phyloP scores from a whole-genome alignment of 2,329 filamentous ascomycete species.

The Talaromyces islandicus region DNA sequence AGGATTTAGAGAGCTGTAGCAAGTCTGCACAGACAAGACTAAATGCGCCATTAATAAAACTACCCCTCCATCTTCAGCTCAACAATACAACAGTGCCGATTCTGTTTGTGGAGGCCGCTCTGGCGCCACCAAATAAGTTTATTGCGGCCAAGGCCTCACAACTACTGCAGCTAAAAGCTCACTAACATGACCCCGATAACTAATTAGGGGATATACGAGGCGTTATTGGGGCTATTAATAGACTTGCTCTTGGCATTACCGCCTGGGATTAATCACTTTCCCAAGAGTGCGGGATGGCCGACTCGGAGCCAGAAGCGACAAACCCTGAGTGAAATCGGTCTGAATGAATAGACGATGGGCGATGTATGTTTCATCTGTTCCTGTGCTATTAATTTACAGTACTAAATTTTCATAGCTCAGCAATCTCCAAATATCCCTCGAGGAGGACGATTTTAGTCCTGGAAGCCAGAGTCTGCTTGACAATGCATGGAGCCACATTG shows the following conservation, averaged over 20 bases:
- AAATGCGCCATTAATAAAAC: neutral
- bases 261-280: no score
- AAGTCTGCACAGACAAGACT: neutral
- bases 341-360: no score
- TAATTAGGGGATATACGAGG: no score
- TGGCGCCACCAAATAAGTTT: slow-evolving; percentile 19
- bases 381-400: neutral
- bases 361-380: no score
- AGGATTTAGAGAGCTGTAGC: neutral
- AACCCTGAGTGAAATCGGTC: no score
- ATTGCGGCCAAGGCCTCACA: neutral
- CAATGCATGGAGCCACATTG: neutral
- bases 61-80: neutral
- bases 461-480: slow-evolving; percentile 1
- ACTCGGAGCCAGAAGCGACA: no score
- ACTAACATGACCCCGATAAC: no score
- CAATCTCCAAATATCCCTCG: neutral
- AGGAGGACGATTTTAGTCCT: neutral
- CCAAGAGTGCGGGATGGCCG: no score
- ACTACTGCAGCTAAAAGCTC: no score
- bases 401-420: neutral
- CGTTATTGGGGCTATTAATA: no score
- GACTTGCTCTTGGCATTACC: no score
- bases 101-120: slow-evolving; percentile 22
- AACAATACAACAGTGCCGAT: slow-evolving; percentile 17